Conservation (phyloP, 2,329 filamentous ascomycete genomes). For the Clonostachys rhizophaga region DNA sequence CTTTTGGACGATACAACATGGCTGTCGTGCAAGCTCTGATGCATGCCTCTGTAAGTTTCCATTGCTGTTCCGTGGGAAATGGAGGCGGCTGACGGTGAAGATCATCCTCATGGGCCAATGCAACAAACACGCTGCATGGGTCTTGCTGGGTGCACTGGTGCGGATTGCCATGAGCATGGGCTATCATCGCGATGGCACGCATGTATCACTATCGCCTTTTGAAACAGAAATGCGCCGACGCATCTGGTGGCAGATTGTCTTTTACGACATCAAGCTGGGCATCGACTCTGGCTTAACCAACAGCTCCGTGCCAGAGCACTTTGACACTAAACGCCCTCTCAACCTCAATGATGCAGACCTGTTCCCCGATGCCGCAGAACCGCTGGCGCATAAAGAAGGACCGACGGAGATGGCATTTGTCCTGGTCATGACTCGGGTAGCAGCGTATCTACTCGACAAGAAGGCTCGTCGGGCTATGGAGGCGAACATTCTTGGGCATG, state of each 20-base stretch:
- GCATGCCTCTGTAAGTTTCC: slow-evolving; percentile 42
- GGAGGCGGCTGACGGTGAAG: not conserved
- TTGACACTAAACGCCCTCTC: slow-evolving; percentile 50
- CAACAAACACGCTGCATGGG: slow-evolving; percentile 54
- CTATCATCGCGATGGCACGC: slow-evolving; percentile 56
- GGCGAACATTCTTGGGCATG: slow-evolving; percentile 37
- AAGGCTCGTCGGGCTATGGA: slow-evolving; percentile 34
- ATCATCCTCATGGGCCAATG: slow-evolving; percentile 50
- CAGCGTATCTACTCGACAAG: slow-evolving; percentile 37
- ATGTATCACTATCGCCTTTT: slow-evolving; percentile 51
- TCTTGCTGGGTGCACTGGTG: slow-evolving; percentile 54
- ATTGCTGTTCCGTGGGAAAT: not conserved
- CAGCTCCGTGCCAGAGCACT: slow-evolving; percentile 41
- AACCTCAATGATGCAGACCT: slow-evolving; percentile 58
- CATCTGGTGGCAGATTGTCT: slow-evolving; percentile 61
- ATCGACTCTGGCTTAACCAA: slow-evolving; percentile 52
- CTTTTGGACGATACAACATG: slow-evolving; percentile 54
- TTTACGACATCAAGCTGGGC: slow-evolving; percentile 52
- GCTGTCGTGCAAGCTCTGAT: slow-evolving; percentile 53
- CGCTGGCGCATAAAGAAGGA: slow-evolving; percentile 44
- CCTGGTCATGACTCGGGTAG: slow-evolving; percentile 43
- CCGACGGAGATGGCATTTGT: slow-evolving; percentile 58
- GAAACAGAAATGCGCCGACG: slow-evolving; percentile 63
- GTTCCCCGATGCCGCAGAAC: slow-evolving; percentile 44
- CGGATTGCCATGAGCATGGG: slow-evolving; percentile 65